These are phyloP conservation scores for Russula griseocarnosa DNA, from an alignment of 768 basidiomycete genomes.

Conservation along the genomic window DNA sequence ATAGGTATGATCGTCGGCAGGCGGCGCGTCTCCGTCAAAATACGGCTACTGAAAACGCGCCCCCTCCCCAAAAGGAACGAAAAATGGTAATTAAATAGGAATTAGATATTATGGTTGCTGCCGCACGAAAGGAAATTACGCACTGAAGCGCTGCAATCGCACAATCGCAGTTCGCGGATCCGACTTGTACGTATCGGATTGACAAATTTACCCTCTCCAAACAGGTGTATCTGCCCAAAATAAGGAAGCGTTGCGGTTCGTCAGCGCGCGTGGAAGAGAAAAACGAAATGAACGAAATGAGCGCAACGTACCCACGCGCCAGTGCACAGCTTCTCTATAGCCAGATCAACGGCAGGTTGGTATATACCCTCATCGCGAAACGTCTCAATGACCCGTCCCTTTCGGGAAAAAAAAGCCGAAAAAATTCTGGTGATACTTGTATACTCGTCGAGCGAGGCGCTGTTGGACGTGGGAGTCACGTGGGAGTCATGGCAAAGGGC, in stretches of 20 bases:
- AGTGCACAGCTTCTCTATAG: slow-evolving; percentile 18
- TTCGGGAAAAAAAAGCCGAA: too few species aligned
- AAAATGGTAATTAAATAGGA: background rate
- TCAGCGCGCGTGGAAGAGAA: background rate
- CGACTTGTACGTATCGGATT: slow-evolving; percentile 46
- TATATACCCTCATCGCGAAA: slow-evolving; percentile 86
- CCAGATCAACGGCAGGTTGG: slow-evolving; percentile 44
- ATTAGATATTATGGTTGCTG: too few species aligned
- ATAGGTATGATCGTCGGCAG: slow-evolving; percentile 69
- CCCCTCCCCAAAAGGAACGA: too few species aligned
- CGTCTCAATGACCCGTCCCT: slow-evolving; percentile 61
- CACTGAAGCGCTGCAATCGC: slow-evolving; percentile 35
- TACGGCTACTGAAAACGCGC: slow-evolving; percentile 61
- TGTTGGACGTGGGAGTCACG: background rate
- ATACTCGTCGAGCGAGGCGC: slow-evolving; percentile 29
- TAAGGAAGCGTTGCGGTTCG: too few species aligned
- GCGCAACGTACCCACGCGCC: slow-evolving; percentile 89
- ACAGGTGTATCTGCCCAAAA: too few species aligned
- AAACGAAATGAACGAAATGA: background rate
- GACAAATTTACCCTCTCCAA: too few species aligned
- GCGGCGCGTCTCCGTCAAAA: slow-evolving; percentile 62
- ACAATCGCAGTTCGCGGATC: slow-evolving; percentile 39
- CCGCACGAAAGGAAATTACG: background rate
- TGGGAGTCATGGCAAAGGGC: slow-evolving; percentile 28
- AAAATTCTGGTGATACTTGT: too few species aligned